Base-by-base conservation (phyloP, 495 filamentous ascomycete genomes). In the Xylaria curta region DNA sequence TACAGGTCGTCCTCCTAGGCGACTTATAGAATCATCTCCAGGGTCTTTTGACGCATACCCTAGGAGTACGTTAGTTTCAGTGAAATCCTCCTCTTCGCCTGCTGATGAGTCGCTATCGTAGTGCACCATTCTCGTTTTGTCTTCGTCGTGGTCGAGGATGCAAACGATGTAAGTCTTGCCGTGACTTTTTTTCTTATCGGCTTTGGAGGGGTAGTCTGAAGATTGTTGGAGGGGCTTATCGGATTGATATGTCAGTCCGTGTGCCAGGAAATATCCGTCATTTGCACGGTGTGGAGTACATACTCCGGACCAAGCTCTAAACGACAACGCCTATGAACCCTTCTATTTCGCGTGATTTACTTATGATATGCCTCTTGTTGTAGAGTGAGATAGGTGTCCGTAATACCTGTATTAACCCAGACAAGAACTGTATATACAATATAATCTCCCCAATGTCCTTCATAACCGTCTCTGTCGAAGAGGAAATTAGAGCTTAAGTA, bases 1-100 rank as follows among this genome's bases (percentile, higher is more conserved):
- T 91, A 98, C 97, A 31, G 95, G 94, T 73, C 81, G 85, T 36
- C 96, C 96, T 56, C 96, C 96, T 9, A 99, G 85, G 67, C 96
- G 93, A 79, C 92, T 97, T 75, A 96, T 90, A n/a, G 86, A 84
- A 77, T 99, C 95, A 36, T 94, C 93, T 44, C 92, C 90, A 7
- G 93, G 80, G 73, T 96, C 92, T 73, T 89, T 90, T 0, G 93
- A 93, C 8, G 95, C 91, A 79, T 97, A 98, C 21, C 96, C 96
- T 28, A 99, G 89, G 1, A 98, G 89, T 7, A 97, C 94, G 74
- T 90, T 92, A 21, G 96, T 99, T 78, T 95, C 93, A 12, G 90
- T 93, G 77, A 91, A 94, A 71, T 91, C 85, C 46, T 88, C 87
- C 36, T 90, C 88, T 56, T 93, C 93, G 40, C 86, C 91, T 8